Conservation (phyloP, 169 alveolate genomes). For the Cryptosporidium parvum region DNA sequence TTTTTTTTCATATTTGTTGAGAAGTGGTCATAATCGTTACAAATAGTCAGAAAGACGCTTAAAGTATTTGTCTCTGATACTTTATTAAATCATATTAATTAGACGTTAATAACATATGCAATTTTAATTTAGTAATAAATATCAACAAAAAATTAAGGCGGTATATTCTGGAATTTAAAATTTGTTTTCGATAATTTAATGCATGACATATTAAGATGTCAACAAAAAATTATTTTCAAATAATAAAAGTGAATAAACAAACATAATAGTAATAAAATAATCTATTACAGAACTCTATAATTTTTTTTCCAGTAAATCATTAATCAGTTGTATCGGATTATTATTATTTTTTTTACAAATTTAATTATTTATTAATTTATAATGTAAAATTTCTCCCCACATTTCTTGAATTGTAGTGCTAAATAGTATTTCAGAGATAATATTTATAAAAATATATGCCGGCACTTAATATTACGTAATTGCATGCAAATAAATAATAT, state of each 20-base stretch:
- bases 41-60: background rate
- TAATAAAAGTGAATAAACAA: background rate
- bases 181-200: background rate
- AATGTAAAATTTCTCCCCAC: constrained; percentile 4
- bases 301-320: too few species aligned
- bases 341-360: too few species aligned
- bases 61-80: background rate
- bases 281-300: too few species aligned
- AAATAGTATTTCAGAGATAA: background rate
- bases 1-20: too few species aligned
- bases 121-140: background rate
- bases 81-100: background rate
- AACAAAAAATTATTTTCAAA: background rate
- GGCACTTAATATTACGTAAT: constrained; percentile 12
- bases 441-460: constrained; percentile 2
- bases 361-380: too few species aligned
- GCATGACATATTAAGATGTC: background rate
- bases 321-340: background rate
- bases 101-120: background rate
- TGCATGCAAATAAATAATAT: constrained; percentile 16
- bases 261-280: background rate
- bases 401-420: background rate
- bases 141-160: background rate
- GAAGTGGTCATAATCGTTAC: background rate
- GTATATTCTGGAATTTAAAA: background rate